Evolutionary conservation across 306 rosid genomes (phyloP).

Genomic region (Glycyrrhiza uralensis): DNA sequence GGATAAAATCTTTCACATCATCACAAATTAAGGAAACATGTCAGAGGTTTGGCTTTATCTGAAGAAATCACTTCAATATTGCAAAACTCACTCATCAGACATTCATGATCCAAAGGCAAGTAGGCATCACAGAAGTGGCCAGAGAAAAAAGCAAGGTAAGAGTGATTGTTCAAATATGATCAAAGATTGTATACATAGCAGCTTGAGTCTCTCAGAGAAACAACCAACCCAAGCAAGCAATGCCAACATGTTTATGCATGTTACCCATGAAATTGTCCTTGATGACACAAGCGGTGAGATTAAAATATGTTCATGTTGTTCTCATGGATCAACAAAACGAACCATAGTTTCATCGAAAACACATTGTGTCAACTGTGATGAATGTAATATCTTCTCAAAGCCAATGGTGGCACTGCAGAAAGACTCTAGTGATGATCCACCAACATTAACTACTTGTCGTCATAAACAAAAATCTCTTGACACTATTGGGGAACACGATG

Average conservation of each 20-base stretch:
- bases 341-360: neutral
- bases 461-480: neutral
- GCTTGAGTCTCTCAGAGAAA: conserved; percentile 11
- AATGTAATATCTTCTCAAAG: conserved; percentile 16
- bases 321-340: neutral
- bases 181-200: neutral
- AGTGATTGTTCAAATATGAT: neutral
- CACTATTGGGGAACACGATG: conserved; percentile 21
- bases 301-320: neutral
- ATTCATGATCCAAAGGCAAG: conserved; percentile 40
- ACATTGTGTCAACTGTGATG: conserved; percentile 23
- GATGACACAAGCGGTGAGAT: conserved; percentile 10
- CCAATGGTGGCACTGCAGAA: neutral
- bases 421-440: neutral
- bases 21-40: conserved; percentile 24
- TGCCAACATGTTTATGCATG: neutral
- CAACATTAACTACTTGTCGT: conserved; percentile 7
- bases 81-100: conserved; percentile 40
- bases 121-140: neutral
- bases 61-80: conserved; percentile 36
- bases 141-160: conserved; percentile 4
- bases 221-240: neutral
- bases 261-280: conserved; percentile 30
- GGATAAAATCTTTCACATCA: neutral
- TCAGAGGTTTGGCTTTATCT: conserved; percentile 34